phyloP scores from a whole-genome alignment of 352 stramenopile species.

The Pythium biforme region DNA sequence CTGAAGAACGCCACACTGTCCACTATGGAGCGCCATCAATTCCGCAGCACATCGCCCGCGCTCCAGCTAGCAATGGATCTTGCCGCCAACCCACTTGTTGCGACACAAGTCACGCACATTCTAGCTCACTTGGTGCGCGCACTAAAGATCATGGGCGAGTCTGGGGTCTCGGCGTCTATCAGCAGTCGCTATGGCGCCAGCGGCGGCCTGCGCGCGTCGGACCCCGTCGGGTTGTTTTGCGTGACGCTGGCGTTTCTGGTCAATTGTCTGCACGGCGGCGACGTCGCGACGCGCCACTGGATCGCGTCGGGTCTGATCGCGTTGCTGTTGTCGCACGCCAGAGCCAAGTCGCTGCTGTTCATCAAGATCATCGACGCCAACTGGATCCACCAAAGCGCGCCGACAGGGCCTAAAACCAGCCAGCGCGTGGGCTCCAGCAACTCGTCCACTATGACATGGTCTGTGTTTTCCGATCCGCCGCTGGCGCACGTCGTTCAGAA shows the following conservation, averaged over 20 bases:
- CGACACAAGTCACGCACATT: constrained; percentile 24
- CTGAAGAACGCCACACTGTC: background rate
- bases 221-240: constrained; percentile 13
- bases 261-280: constrained; percentile 42
- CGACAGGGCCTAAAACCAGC: too few species aligned
- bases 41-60: background rate
- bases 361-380: constrained; percentile 36
- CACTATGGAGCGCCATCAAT: background rate
- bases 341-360: constrained; percentile 35
- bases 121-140: constrained; percentile 24
- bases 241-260: constrained; percentile 29
- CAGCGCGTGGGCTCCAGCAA: background rate
- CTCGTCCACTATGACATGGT: too few species aligned
- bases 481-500: background rate
- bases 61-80: constrained; percentile 6
- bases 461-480: constrained; percentile 4
- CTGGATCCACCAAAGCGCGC: constrained; percentile 28
- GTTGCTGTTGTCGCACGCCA: constrained; percentile 30
- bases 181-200: constrained; percentile 14
- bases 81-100: background rate
- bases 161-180: constrained; percentile 11
- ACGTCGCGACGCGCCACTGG: constrained; percentile 37
- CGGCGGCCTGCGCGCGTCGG: background rate
- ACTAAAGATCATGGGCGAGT: constrained; percentile 37
- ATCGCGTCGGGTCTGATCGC: constrained; percentile 21